Conservation (phyloP, 2,329 filamentous ascomycete species). For the Sclerotinia subarctica region DNA sequence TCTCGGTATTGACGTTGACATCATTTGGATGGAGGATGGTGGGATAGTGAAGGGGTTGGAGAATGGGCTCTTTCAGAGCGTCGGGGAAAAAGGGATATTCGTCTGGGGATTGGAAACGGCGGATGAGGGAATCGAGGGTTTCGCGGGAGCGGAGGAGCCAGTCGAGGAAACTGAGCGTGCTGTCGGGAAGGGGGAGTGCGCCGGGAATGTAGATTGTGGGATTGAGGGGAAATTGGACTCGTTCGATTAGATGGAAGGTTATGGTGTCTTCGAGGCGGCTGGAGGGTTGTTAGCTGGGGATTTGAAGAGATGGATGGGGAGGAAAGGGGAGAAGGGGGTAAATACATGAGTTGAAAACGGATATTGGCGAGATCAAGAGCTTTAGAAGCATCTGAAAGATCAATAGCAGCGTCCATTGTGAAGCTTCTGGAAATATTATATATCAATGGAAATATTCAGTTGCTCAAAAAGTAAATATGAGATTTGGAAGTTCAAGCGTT, state of each 20-base stretch:
- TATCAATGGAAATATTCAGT: not conserved
- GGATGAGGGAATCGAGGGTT: conserved; percentile 84
- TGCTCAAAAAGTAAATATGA: not conserved
- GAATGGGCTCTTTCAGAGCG: conserved; percentile 72
- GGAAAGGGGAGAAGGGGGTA: not conserved
- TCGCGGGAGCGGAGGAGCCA: conserved; percentile 93
- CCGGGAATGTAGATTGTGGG: conserved; percentile 78
- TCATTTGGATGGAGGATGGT: conserved; percentile 81
- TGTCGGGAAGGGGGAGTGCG: conserved; percentile 73
- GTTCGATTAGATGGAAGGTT: conserved; percentile 93
- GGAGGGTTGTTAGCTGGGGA: conserved; percentile 10
- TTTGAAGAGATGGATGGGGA: not conserved
- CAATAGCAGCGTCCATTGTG: conserved; percentile 84
- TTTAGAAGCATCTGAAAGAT: conserved; percentile 78
- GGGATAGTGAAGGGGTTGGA: conserved; percentile 87
- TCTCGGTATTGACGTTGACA: conserved; percentile 84
- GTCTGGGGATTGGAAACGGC: conserved; percentile 92
- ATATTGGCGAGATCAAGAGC: conserved; percentile 89
- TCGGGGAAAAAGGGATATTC: conserved; percentile 96
- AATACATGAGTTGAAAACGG: conserved; percentile 84
- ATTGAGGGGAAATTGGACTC: conserved; percentile 95
- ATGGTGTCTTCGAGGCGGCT: conserved; percentile 98
- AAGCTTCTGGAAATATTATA: conserved; percentile 10
- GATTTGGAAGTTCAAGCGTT: not conserved
- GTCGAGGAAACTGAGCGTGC: conserved; percentile 79